phyloP scores from a whole-genome alignment of 2,329 filamentous ascomycete species.

The Thielaviopsis ethacetica region DNA sequence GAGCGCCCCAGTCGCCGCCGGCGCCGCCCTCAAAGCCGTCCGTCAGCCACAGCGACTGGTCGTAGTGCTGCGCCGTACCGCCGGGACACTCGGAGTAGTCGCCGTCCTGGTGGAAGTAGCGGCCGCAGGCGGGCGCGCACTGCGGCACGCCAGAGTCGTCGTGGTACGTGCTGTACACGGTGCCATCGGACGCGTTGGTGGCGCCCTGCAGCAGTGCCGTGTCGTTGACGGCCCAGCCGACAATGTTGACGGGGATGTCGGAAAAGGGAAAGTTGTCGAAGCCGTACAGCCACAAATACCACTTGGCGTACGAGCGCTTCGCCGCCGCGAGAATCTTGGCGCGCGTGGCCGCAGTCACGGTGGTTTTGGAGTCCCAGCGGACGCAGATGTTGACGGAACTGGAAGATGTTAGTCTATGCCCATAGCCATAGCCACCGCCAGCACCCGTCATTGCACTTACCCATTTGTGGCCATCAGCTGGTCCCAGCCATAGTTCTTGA shows the following conservation, averaged over 20 bases:
- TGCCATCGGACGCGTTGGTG: conserved; percentile 21
- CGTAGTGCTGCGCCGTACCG: conserved; percentile 25
- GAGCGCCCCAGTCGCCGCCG: conserved; percentile 31
- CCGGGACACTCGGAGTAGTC: conserved; percentile 25
- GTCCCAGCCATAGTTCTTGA: conserved; percentile 22
- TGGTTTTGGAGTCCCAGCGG: conserved; percentile 25
- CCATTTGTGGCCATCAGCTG: conserved; percentile 19
- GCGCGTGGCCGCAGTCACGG: conserved; percentile 23
- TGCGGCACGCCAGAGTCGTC: conserved; percentile 25
- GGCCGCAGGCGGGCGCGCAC: conserved; percentile 25
- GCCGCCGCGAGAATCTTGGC: conserved; percentile 21
- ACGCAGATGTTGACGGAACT: conserved; percentile 23
- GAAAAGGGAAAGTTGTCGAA: conserved; percentile 28
- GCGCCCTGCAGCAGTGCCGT: conserved; percentile 22
- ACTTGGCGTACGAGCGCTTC: conserved; percentile 22
- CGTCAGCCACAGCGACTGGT: conserved; percentile 31
- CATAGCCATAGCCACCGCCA: background rate
- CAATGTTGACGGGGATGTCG: conserved; percentile 23
- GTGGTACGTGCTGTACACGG: conserved; percentile 24
- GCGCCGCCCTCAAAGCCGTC: conserved; percentile 27
- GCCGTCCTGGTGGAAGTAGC: conserved; percentile 28
- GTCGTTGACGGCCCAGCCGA: conserved; percentile 27
- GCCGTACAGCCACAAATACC: conserved; percentile 26
- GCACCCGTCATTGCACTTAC: conserved; percentile 11
- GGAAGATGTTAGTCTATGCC: background rate